Percentiles rank a stretch among this genome's conserved stretches.
Conservation (phyloP, 2,329 filamentous ascomycete genomes). For the Gremmenia infestans region DNA sequence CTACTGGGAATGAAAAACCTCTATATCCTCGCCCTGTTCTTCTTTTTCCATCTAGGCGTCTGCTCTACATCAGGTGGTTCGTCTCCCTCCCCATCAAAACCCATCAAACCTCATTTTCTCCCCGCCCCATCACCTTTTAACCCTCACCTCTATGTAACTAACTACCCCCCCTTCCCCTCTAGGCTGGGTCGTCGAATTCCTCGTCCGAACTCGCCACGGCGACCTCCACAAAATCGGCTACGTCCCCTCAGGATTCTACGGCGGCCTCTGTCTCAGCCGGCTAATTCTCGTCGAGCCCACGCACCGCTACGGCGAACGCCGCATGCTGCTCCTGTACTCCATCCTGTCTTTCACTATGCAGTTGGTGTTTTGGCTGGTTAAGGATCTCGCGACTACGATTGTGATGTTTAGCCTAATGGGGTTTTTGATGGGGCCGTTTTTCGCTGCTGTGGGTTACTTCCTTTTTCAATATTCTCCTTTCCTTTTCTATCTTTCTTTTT, state of each 20-base stretch:
- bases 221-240: conserved; percentile 55
- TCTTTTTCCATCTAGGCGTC: conserved; percentile 58
- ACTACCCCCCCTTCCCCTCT: conserved; percentile 9
- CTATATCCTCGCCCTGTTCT: conserved; percentile 57
- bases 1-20: conserved; percentile 43
- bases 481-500: not conserved
- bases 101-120: not conserved
- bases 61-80: conserved; percentile 44
- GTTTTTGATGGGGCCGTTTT: conserved; percentile 54
- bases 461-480: no score
- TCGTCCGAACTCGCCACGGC: conserved; percentile 54
- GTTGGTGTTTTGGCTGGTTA: conserved; percentile 54
- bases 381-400: conserved; percentile 44
- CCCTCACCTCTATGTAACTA: no score
- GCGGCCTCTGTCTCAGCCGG: conserved; percentile 52
- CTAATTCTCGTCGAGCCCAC: conserved; percentile 55
- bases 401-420: conserved; percentile 50
- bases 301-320: conserved; percentile 51
- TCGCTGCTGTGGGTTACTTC: conserved; percentile 43
- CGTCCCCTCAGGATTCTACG: conserved; percentile 55
- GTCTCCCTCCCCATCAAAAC: not conserved
- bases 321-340: conserved; percentile 52
- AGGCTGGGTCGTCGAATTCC: conserved; percentile 62
- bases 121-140: no score
- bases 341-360: conserved; percentile 49